These are phyloP conservation scores for Phytophthora sp. DNA, from an alignment of 352 stramenopile genomes.

Conservation along the genomic window DNA sequence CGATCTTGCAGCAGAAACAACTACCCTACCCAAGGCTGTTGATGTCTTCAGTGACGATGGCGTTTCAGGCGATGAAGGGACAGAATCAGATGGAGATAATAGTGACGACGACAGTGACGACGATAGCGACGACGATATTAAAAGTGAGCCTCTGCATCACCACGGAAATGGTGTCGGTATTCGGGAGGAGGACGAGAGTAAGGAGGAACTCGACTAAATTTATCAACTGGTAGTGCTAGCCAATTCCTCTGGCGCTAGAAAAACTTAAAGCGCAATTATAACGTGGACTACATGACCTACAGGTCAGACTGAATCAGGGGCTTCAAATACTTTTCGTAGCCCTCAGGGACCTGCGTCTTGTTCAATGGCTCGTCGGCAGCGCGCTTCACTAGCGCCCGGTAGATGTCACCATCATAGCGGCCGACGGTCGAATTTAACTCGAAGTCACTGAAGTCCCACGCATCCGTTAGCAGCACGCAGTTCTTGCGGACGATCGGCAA, in stretches of 20 bases:
- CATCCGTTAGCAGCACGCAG: too few species aligned
- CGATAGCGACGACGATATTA: neutral
- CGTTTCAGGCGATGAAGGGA: conserved; percentile 3
- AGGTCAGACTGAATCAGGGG: conserved; percentile 31
- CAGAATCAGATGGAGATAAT: neutral
- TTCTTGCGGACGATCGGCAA: conserved; percentile 38
- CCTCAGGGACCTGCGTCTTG: conserved; percentile 39
- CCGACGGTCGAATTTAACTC: too few species aligned
- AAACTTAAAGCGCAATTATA: too few species aligned
- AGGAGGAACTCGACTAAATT: too few species aligned
- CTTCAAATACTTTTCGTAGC: conserved; percentile 49
- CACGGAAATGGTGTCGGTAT: too few species aligned
- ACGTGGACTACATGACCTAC: too few species aligned
- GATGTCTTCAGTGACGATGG: conserved; percentile 9
- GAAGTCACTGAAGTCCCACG: too few species aligned
- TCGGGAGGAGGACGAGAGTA: too few species aligned
- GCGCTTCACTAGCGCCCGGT: conserved; percentile 45
- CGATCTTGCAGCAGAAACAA: conserved; percentile 22
- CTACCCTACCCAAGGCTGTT: conserved; percentile 6
- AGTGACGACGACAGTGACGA: neutral
- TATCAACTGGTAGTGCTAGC: too few species aligned
- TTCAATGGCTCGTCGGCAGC: conserved; percentile 53
- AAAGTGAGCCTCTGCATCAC: neutral
- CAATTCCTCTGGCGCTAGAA: too few species aligned
- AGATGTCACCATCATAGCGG: too few species aligned